Evolutionary conservation across 306 rosid genomes (phyloP), one percentile per base, ranked within the genome.

Genomic region (Prunus kanzakura): DNA sequence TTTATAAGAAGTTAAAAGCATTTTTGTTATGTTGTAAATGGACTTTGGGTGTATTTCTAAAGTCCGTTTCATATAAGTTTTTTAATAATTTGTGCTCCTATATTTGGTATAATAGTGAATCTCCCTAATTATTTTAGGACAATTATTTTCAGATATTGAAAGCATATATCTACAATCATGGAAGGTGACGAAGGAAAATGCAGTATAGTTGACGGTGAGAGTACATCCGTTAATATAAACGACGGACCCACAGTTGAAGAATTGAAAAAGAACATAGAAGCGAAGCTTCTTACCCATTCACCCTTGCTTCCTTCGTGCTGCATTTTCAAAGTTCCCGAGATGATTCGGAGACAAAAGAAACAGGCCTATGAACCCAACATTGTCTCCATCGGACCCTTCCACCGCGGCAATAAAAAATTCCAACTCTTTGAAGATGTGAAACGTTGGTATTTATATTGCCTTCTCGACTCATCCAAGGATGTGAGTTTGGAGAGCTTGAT

Each of bases 381-480:
- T 1, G 30, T 80, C 16, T 74, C 80, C n/a, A 67, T 80, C 65
- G 78, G 82, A 12, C 78, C 78, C 18, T 56, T 54, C 8, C 82
- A 56, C 27, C 72, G 7, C 1, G n/a, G 8, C 4, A 2, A 0
- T 0, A 0, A 13, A 54, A 7, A 29, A 9, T 43, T 73, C 1
- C 9, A 45, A 3, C 18, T 47, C 43, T 22, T 49, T 0, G 55
- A 67, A 30, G 47, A 73, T 8, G 57, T 78, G 10, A 78, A 79
- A 55, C 1, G 0, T 1, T 38, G 38, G 57, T 79, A 79, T 64
- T 25, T 79, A 20, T 3, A 9, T 2, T 3, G 15, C n/a, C 30
- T 72, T 38, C 27, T 60, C 6, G 8, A 13, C 2, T 32, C 38
- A 32, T 4, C 7, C 38, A 0, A 4, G 1, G 7, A 55, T 0